Conservation (phyloP, 768 basidiomycete genomes). For the Pulveroboletus frians region DNA sequence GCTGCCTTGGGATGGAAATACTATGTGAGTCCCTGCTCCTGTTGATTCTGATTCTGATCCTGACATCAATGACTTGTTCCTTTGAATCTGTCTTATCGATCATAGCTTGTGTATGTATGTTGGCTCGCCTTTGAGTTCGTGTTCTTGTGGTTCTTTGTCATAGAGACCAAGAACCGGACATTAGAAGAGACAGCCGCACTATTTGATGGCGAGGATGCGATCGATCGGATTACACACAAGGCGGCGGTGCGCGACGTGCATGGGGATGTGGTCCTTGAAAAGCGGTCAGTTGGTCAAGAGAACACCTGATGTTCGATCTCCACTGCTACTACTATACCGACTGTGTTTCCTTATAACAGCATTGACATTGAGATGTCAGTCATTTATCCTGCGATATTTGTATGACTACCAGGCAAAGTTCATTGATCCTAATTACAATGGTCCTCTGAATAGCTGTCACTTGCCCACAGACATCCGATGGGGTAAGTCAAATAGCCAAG, state of each 20-base stretch:
- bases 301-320: neutral
- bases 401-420: too few species aligned
- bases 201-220: constrained; percentile 55
- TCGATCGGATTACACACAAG: constrained; percentile 15
- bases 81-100: neutral
- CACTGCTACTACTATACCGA: too few species aligned
- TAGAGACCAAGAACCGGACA: constrained; percentile 36
- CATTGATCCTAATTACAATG: too few species aligned
- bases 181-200: constrained; percentile 70
- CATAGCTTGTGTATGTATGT: constrained; percentile 19
- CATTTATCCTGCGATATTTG: too few species aligned
- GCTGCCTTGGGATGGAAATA: constrained; percentile 49
- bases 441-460: too few species aligned
- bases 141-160: constrained; percentile 11
- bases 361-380: too few species aligned
- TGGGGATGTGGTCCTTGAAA: constrained; percentile 5
- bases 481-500: too few species aligned
- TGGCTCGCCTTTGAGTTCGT: constrained; percentile 16
- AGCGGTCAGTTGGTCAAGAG: neutral
- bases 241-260: neutral
- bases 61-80: neutral
- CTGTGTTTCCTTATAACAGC: too few species aligned
- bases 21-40: constrained; percentile 10
- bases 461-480: too few species aligned
- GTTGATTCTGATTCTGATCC: neutral